Evolutionary conservation across 805 yeast genomes (phyloP).

Genomic region (Cyberlindnera sargentensis): DNA sequence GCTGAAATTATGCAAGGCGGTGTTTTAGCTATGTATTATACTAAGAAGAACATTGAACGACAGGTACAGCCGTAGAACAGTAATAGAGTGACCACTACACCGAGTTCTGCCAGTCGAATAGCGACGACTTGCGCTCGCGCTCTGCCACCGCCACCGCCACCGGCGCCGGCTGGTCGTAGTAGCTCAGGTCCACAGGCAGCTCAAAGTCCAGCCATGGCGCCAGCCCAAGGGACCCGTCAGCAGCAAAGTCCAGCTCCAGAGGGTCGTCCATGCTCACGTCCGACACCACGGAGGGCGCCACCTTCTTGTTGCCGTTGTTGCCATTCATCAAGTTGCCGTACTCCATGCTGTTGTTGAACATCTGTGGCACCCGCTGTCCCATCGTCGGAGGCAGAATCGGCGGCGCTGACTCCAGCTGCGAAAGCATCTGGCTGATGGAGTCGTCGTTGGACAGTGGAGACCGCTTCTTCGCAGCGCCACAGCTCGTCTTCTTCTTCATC

Average conservation of each 20-base stretch:
- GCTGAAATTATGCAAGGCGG: no score
- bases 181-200: slow-evolving; percentile 12
- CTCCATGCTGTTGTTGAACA: slow-evolving; percentile 7
- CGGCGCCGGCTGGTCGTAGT: background rate
- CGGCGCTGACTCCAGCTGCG: slow-evolving; percentile 20
- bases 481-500: slow-evolving; percentile 3
- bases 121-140: slow-evolving; percentile 6
- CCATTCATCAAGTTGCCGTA: background rate
- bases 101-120: slow-evolving; percentile 23
- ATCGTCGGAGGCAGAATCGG: slow-evolving; percentile 14
- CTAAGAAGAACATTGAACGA: no score
- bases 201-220: slow-evolving; percentile 55
- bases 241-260: slow-evolving; percentile 53
- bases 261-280: slow-evolving; percentile 10
- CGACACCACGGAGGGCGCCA: background rate
- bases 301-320: background rate
- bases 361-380: background rate
- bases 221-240: slow-evolving; percentile 73
- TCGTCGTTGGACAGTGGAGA: slow-evolving; percentile 15
- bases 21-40: no score
- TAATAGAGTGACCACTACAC: background rate
- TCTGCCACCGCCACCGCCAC: no score
- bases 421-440: slow-evolving; percentile 22
- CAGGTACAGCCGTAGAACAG: no score
- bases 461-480: slow-evolving; percentile 2